Evolutionary conservation across 208 protist species (phyloP).

Genomic region (Eutreptiella sp.): DNA sequence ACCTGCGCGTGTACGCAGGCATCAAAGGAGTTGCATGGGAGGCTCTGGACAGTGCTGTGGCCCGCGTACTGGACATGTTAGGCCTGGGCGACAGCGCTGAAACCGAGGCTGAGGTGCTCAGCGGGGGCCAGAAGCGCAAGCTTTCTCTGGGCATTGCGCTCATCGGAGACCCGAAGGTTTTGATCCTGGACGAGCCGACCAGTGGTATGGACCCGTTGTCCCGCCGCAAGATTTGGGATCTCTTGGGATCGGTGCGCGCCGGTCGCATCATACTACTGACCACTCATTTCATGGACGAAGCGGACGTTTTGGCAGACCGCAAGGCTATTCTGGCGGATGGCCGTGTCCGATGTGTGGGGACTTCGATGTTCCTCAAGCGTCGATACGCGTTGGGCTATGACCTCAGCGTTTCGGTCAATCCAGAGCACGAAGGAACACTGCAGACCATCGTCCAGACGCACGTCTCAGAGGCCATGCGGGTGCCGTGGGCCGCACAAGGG

Average conservation of each 20-base stretch:
- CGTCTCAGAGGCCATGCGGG: no score
- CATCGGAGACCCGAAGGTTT: slow-evolving; percentile 15
- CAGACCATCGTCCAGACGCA: no score
- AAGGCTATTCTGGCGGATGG: slow-evolving; percentile 80
- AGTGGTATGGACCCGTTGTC: slow-evolving; percentile 29
- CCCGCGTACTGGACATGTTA: slow-evolving; percentile 3
- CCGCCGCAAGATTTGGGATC: slow-evolving; percentile 28
- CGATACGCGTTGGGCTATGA: slow-evolving; percentile 50
- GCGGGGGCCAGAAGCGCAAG: slow-evolving; percentile 36
- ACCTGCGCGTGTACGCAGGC: slow-evolving; percentile 31
- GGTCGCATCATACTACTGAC: slow-evolving; percentile 32
- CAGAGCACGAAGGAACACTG: no score
- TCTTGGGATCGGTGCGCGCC: no score
- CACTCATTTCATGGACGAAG: slow-evolving; percentile 95
- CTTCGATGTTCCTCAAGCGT: slow-evolving; percentile 53
- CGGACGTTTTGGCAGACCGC: slow-evolving; percentile 82
- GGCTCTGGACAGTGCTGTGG: neutral
- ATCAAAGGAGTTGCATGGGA: slow-evolving; percentile 23
- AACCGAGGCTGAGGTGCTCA: neutral
- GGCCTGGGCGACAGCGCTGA: slow-evolving; percentile 6
- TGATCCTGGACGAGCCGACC: slow-evolving; percentile 38
- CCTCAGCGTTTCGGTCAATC: no score
- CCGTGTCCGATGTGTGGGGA: slow-evolving; percentile 50
- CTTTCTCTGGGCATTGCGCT: slow-evolving; percentile 30
- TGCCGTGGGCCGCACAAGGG: no score